Base-by-base conservation (phyloP, 768 basidiomycete species). In the Megacollybia marginata region DNA sequence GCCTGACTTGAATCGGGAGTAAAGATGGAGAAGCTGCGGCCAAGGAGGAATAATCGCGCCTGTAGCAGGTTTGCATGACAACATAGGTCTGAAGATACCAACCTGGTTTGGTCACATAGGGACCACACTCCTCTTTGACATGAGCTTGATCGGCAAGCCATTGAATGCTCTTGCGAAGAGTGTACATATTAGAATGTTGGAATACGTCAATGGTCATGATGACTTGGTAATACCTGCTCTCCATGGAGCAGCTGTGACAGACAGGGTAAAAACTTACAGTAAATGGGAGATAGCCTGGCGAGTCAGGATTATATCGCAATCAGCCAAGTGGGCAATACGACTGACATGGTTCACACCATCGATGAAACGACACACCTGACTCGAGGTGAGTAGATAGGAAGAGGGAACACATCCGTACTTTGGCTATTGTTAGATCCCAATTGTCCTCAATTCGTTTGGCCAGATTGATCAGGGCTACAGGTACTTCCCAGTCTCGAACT, bases 151-250 rank as follows among this genome's bases (percentile, higher is more conserved):
- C 81, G 12, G 88, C 91, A 33, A 96, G 79, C 78, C 87, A 91
- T 57, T 92, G 84, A 19, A 96, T 81, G 53, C 83, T 85, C 57
- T 87, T 89, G 47, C 87, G 80, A 23, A 93, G 73, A 1, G 92
- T 92, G 62, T 99, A 99, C 84, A 95, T 92, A 65, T 98, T 98
- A 13, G 92, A 92, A 64, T 87, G 95, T 64, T 96, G 94, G 64
- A 99, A 99, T 42, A 98, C 91, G 68, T 99, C 96, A 48, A 94
- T 82, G 54, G 84, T 88, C 88, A 98, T 92, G 55, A 96, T 83
- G 38, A 94, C 92, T 69, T 96, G 92, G 62, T 98, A 97, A 60
- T 92, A 96, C 42, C 92, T 94, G 54, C n/a, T 6, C 28, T 10
- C 10, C 13, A n/a, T 20, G 42, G 15, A 50, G 3, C 18, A 19